Evolutionary conservation across 2,329 filamentous ascomycete genomes (phyloP).

Genomic region (Leptographium galeiforme): DNA sequence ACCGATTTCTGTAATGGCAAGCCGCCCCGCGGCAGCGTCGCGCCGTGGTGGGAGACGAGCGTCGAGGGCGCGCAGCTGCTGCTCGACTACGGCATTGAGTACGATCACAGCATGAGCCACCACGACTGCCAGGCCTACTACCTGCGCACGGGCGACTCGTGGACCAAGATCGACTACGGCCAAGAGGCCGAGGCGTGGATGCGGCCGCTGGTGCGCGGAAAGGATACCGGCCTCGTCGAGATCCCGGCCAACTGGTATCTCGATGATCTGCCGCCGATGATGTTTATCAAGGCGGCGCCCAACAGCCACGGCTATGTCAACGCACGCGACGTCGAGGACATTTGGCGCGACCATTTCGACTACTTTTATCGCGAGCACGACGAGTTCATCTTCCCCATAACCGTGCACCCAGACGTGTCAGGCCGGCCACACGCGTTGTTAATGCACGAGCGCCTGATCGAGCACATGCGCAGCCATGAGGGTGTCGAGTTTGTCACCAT

Average conservation of each 20-base stretch:
- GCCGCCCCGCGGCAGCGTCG: slow-evolving; percentile 57
- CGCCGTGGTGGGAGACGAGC: slow-evolving; percentile 62
- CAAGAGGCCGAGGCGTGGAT: slow-evolving; percentile 52
- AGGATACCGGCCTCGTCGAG: slow-evolving; percentile 50
- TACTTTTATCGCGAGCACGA: slow-evolving; percentile 69
- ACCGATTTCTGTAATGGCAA: slow-evolving; percentile 55
- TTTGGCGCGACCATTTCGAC: slow-evolving; percentile 54
- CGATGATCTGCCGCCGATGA: slow-evolving; percentile 53
- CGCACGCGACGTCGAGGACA: slow-evolving; percentile 42
- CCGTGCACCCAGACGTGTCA: slow-evolving; percentile 61
- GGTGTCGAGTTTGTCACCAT: slow-evolving; percentile 54
- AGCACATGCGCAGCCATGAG: slow-evolving; percentile 13
- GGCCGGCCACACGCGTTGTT: slow-evolving; percentile 58
- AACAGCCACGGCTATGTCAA: slow-evolving; percentile 50
- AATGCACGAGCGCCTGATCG: slow-evolving; percentile 13
- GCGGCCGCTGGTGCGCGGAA: slow-evolving; percentile 47
- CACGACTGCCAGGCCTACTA: slow-evolving; percentile 53
- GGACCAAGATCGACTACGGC: slow-evolving; percentile 55
- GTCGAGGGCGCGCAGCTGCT: slow-evolving; percentile 53
- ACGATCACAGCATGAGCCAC: slow-evolving; percentile 55
- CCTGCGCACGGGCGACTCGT: slow-evolving; percentile 48
- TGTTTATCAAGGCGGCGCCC: slow-evolving; percentile 55
- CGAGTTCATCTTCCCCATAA: slow-evolving; percentile 66
- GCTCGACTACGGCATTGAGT: slow-evolving; percentile 54
- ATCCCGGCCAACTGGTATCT: slow-evolving; percentile 55